A percentile compares a stretch with the other conserved stretches of the same genome.
phyloP scores from a whole-genome alignment of 2,329 filamentous ascomycete species.

The Neofusicoccum cordaticola region DNA sequence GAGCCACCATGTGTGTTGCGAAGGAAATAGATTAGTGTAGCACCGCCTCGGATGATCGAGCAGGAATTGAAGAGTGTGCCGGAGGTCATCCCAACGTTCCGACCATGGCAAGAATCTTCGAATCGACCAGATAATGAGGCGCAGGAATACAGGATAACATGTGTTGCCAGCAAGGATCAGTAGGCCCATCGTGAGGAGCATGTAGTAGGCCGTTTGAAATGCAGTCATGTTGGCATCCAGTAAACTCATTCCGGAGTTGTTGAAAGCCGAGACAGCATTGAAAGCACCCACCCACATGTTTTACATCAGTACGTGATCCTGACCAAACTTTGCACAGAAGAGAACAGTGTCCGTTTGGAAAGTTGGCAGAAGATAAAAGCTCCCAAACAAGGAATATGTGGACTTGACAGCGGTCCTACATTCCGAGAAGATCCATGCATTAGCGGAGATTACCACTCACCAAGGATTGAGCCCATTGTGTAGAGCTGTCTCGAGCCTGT shows the following conservation, averaged over 20 bases:
- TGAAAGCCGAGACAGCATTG: constrained; percentile 66
- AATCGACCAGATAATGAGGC: constrained; percentile 57
- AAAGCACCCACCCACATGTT: constrained; percentile 62
- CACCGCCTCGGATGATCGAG: constrained; percentile 61
- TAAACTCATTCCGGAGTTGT: constrained; percentile 68
- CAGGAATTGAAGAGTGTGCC: constrained; percentile 52
- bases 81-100: constrained; percentile 37
- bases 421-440: not conserved
- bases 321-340: not conserved
- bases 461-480: constrained; percentile 62
- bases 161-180: constrained; percentile 55
- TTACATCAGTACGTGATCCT: not conserved
- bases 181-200: constrained; percentile 50
- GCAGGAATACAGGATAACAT: constrained; percentile 56
- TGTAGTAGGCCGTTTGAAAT: constrained; percentile 48
- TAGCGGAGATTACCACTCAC: constrained; percentile 24
- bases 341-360: not conserved
- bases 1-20: constrained; percentile 58
- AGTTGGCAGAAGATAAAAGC: too few species aligned
- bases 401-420: not conserved
- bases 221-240: constrained; percentile 65
- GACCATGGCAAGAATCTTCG: constrained; percentile 44
- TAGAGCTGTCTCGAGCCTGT: constrained; percentile 49
- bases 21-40: constrained; percentile 62
- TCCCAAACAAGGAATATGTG: too few species aligned